Evolutionary conservation across 257 asterid species (phyloP).

Genomic region (Primulina eburnea): DNA sequence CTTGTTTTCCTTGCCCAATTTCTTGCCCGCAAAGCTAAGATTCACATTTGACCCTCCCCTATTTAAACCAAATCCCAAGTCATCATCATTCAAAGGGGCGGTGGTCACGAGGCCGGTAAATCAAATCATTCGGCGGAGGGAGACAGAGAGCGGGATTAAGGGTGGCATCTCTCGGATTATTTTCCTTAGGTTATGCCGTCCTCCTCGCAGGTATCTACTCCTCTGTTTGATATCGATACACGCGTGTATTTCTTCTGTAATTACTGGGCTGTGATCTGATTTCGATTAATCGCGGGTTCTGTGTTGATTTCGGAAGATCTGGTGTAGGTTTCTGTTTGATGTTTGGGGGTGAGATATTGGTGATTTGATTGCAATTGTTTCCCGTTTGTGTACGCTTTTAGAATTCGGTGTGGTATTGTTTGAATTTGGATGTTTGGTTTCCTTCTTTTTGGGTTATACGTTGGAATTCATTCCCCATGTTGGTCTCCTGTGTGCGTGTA

Average conservation of each 20-base stretch:
- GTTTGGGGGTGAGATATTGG: neutral
- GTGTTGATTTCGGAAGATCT: neutral
- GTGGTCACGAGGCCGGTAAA: slow-evolving; percentile 17
- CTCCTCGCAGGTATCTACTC: slow-evolving; percentile 37
- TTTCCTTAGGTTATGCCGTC: slow-evolving; percentile 53
- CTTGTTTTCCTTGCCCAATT: neutral
- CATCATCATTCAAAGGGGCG: neutral
- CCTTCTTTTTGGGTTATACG: neutral
- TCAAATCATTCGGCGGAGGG: slow-evolving; percentile 21
- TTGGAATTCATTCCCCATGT: neutral
- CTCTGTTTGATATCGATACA: neutral
- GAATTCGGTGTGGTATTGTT: neutral
- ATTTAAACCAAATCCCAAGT: slow-evolving; percentile 23
- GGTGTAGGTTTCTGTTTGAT: neutral
- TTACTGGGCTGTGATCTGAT: neutral
- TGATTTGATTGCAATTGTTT: neutral
- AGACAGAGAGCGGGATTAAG: slow-evolving; percentile 30
- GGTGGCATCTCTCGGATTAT: slow-evolving; percentile 50
- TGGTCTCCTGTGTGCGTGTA: neutral
- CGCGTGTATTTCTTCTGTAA: neutral
- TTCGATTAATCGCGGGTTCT: neutral
- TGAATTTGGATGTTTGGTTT: neutral
- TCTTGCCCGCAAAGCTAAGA: slow-evolving; percentile 35
- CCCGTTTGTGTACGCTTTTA: neutral
- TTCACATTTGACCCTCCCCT: slow-evolving; percentile 16